A percentile compares a stretch with the other conserved stretches of the same genome.
These are phyloP conservation scores for Xylariaceae sp. DNA, from an alignment of 2,329 filamentous ascomycete genomes.

Conservation along the genomic window DNA sequence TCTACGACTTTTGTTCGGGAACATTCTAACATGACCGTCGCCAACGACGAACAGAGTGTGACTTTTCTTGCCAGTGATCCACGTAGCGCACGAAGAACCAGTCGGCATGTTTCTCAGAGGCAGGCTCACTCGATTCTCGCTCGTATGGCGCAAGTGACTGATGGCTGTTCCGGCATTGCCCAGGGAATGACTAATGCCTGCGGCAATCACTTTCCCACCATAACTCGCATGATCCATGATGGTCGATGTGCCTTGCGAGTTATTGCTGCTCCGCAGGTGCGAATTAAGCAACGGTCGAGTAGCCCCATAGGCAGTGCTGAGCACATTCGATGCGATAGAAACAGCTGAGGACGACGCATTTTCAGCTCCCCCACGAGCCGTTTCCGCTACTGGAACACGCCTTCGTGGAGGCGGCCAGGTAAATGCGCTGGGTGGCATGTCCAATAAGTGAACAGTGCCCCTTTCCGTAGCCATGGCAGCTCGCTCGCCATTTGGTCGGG, in stretches of 20 bases:
- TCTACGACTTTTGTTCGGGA: conserved; percentile 53
- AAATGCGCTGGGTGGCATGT: conserved; percentile 76
- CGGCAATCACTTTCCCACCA: conserved; percentile 65
- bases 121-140: conserved; percentile 68
- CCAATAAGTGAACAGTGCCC: conserved; percentile 90
- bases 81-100: conserved; percentile 56
- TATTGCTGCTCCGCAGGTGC: conserved; percentile 48
- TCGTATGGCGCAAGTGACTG: conserved; percentile 66
- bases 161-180: conserved; percentile 66
- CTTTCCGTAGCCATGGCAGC: conserved; percentile 87
- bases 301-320: conserved; percentile 65
- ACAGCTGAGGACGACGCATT: conserved; percentile 49
- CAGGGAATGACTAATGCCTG: conserved; percentile 68
- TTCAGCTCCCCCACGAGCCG: conserved; percentile 44
- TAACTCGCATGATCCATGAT: conserved; percentile 60
- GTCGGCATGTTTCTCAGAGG: conserved; percentile 49
- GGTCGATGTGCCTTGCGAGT: conserved; percentile 39
- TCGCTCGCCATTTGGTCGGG: conserved; percentile 71
- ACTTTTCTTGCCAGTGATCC: conserved; percentile 58
- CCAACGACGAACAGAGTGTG: conserved; percentile 61
- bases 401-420: conserved; percentile 75
- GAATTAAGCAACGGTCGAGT: conserved; percentile 56
- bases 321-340: conserved; percentile 63
- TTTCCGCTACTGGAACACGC: conserved; percentile 41
- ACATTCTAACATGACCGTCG: conserved; percentile 61